phyloP scores from a whole-genome alignment of 441 rosid species.

The Aquilaria agallochum region DNA sequence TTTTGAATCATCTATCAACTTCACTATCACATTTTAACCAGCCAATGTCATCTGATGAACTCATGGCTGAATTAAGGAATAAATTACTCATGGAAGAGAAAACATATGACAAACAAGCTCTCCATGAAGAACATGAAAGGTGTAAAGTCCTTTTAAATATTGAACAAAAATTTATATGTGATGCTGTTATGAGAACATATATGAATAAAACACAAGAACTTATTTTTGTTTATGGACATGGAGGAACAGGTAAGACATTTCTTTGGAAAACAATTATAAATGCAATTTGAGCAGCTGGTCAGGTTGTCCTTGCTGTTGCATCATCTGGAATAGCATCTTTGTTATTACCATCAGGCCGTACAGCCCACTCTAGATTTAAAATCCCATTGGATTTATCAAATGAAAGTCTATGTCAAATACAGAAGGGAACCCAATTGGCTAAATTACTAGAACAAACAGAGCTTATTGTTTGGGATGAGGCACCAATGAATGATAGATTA shows the following conservation, averaged over 20 bases:
- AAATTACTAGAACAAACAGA: not conserved
- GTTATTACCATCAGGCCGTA: slow-evolving; percentile 9
- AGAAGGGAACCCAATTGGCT: not conserved
- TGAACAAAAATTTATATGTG: not conserved
- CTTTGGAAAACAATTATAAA: slow-evolving; percentile 2
- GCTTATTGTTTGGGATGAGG: not conserved
- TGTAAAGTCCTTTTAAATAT: not conserved
- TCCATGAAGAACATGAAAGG: no score
- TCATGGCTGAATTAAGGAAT: no score
- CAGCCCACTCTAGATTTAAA: slow-evolving; percentile 9
- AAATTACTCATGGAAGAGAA: no score
- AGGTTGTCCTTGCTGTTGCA: slow-evolving; percentile 11
- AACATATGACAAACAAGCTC: no score
- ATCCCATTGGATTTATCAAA: not conserved
- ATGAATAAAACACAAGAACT: not conserved
- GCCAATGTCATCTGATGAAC: no score
- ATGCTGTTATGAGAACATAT: not conserved
- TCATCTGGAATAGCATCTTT: slow-evolving; percentile 13
- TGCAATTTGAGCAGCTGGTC: not conserved
- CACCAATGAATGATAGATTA: not conserved
- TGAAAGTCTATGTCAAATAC: not conserved
- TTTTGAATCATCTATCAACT: no score
- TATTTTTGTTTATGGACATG: not conserved
- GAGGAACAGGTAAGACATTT: not conserved
- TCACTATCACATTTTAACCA: no score